phyloP scores from a whole-genome alignment of 371 early-diverging fungal species.

The Zychaea mexicana region DNA sequence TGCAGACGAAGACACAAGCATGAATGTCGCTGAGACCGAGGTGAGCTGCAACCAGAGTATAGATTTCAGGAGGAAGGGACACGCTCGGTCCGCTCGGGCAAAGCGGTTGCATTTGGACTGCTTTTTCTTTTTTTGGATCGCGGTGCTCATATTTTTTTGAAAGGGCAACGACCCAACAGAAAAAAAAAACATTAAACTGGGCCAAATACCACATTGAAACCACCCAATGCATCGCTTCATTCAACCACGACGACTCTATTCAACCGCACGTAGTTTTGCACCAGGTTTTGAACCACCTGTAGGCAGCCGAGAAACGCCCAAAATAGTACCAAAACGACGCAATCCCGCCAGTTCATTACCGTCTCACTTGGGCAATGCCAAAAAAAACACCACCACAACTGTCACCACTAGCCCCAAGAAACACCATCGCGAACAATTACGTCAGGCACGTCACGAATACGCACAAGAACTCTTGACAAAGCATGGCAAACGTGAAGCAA shows the following conservation, averaged over 20 bases:
- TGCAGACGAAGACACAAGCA: background rate
- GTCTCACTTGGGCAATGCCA: constrained; percentile 31
- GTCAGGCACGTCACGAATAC: constrained; percentile 36
- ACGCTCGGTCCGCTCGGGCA: no score
- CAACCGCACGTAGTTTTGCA: constrained; percentile 24
- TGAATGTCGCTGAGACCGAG: background rate
- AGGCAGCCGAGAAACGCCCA: constrained; percentile 34
- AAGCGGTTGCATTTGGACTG: no score
- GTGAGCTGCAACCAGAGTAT: background rate
- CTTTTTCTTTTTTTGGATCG: no score
- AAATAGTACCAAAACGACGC: constrained; percentile 25
- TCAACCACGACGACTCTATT: background rate
- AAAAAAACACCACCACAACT: background rate
- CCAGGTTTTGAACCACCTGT: constrained; percentile 46
- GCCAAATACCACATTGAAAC: no score
- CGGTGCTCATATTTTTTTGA: no score
- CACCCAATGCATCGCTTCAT: constrained; percentile 5
- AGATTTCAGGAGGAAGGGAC: background rate
- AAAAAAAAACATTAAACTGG: background rate
- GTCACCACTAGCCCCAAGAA: constrained; percentile 27
- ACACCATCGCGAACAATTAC: constrained; percentile 37
- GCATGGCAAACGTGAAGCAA: constrained; percentile 34
- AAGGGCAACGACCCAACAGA: background rate
- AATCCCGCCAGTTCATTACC: constrained; percentile 33
- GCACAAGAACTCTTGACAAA: constrained; percentile 46